These are phyloP conservation scores for Boletus rubropictus DNA, from an alignment of 768 basidiomycete species.

Conservation along the genomic window DNA sequence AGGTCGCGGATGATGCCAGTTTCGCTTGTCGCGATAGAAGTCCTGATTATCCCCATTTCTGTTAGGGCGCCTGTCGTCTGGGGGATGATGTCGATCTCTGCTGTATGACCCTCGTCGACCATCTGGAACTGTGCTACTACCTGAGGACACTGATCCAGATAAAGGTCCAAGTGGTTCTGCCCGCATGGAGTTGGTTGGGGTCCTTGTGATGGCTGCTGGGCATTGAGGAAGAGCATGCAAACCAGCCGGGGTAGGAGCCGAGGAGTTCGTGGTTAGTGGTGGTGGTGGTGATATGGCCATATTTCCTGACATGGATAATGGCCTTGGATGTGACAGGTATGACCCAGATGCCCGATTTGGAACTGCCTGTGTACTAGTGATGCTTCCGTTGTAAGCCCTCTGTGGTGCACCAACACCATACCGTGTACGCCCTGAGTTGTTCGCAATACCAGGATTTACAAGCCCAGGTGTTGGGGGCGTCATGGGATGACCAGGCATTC, in stretches of 20 bases:
- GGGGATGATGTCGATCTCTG: constrained; percentile 9
- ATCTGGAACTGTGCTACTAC: constrained; percentile 11
- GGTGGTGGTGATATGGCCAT: not conserved
- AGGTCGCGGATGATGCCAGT: constrained; percentile 5
- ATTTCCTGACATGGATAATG: constrained; percentile 5
- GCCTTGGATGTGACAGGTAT: not conserved
- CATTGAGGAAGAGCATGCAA: constrained; percentile 18
- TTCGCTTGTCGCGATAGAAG: constrained; percentile 5
- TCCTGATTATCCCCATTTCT: constrained; percentile 9
- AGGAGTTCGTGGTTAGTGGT: not conserved
- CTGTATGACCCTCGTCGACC: constrained; percentile 17
- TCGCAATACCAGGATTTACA: not conserved
- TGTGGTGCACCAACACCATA: constrained; percentile 8
- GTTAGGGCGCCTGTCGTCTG: constrained; percentile 17
- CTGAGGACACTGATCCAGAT: constrained; percentile 16
- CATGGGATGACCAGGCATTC: not conserved
- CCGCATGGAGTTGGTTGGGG: constrained; percentile 11
- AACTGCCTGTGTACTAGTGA: not conserved
- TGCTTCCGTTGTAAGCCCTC: constrained; percentile 1
- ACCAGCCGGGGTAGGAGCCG: not conserved
- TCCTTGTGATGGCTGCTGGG: not conserved
- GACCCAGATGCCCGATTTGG: constrained; percentile 2
- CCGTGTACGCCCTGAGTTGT: not conserved
- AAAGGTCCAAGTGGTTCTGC: constrained; percentile 16
- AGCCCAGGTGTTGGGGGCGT: not conserved